Evolutionary conservation across 495 filamentous ascomycete genomes (phyloP), one percentile per base, ranked within the genome.

Genomic region (Geoglossum glabrum): DNA sequence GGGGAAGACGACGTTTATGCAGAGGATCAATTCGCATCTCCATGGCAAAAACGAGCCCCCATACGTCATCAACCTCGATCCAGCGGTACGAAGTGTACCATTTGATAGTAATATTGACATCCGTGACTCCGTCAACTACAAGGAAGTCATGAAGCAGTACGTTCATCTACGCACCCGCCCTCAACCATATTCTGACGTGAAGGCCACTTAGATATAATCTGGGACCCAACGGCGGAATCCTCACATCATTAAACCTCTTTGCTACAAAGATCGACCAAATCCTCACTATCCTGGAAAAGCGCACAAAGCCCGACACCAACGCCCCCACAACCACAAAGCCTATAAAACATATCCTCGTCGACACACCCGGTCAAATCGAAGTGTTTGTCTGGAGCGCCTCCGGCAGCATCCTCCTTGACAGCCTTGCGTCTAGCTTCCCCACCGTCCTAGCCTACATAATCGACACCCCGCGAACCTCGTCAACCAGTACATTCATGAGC

Each of bases 101-200:
- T 99, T 96, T 69, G 87, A 94, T 59, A 80, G 80, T 72, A 97
- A 99, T 70, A 96, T 99, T 73, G 92, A 99, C 69, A 99, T 99
- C 64, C 87, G 93, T 59, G 93, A 99, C 70, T 89, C 84, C 28
- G 87, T 99, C 65, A 95, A 99, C 73, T 99, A 99, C 77, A 93
- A 95, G 69, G 90, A 99, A 69, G 92, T 99, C 61, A 99, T 99
- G 92, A 87, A 86, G 69, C 86, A 95, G 67, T 97, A 47, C 25
- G 59, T 46, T 10, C 28, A 25, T n/a, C 54, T 11, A 31, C 9
- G 17, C 15, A 17, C 1, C 23, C 28, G 11, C 6, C 33, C 21
- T 7, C 54, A 17, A 54, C 28, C 51, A 19, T n/a, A 52, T 11
- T 17, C 40, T 45, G 23, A 45, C 40, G 23, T 10, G 5, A 19